Conservation (phyloP, 2,329 filamentous ascomycete genomes). For the Fusarium mundagurra region DNA sequence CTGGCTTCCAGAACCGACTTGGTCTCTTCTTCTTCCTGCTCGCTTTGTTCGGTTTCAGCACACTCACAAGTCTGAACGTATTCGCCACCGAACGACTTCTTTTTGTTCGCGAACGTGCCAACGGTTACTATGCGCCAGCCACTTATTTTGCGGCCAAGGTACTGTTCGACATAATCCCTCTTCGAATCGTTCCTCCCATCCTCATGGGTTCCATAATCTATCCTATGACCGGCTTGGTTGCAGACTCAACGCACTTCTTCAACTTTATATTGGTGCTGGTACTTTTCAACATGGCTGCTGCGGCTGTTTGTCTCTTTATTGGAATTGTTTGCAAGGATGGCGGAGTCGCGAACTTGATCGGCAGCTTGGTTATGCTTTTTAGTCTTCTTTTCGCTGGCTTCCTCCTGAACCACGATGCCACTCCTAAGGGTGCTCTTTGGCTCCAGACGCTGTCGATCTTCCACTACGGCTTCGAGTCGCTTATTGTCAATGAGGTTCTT, state of each 20-base stretch:
- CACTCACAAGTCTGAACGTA: conserved; percentile 90
- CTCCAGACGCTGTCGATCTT: conserved; percentile 95
- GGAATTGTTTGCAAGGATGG: conserved; percentile 93
- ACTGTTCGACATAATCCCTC: conserved; percentile 95
- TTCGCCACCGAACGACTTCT: conserved; percentile 91
- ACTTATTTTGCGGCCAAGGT: conserved; percentile 97
- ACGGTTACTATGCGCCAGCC: conserved; percentile 93
- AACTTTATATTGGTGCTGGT: conserved; percentile 93
- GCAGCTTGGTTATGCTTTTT: conserved; percentile 97
- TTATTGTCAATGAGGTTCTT: conserved; percentile 97
- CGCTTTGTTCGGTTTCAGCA: conserved; percentile 96
- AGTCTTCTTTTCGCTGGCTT: conserved; percentile 94
- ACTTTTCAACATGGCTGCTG: conserved; percentile 94
- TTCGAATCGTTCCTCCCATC: conserved; percentile 93
- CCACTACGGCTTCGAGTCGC: conserved; percentile 95
- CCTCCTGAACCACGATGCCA: conserved; percentile 92
- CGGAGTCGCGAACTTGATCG: conserved; percentile 91
- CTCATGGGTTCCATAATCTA: conserved; percentile 97
- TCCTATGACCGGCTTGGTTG: conserved; percentile 93
- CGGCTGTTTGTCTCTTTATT: conserved; percentile 93
- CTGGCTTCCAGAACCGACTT: conserved; percentile 96
- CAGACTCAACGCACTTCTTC: conserved; percentile 84
- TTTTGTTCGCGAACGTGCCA: conserved; percentile 92
- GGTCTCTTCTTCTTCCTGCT: conserved; percentile 98
- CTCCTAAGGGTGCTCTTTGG: conserved; percentile 87